phyloP scores from a whole-genome alignment of 2,329 filamentous ascomycete genomes.

The Xylaria sp. region DNA sequence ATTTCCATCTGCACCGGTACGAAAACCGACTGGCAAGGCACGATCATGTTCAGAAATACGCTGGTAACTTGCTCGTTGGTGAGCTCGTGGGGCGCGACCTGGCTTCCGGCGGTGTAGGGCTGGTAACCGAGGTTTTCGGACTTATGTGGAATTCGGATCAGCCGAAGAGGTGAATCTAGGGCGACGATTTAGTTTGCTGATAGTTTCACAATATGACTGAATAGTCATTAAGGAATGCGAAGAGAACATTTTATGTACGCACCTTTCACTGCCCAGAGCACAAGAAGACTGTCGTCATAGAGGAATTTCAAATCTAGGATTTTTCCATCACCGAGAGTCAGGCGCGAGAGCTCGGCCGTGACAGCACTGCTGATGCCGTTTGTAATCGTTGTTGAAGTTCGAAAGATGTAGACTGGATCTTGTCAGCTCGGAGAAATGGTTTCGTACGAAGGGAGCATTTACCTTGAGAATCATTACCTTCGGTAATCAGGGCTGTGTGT shows the following conservation, averaged over 20 bases:
- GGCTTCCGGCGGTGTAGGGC: slow-evolving; percentile 46
- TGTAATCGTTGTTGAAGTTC: slow-evolving; percentile 60
- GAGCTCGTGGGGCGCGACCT: slow-evolving; percentile 43
- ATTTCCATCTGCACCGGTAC: slow-evolving; percentile 63
- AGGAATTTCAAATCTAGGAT: slow-evolving; percentile 75
- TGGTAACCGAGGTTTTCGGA: slow-evolving; percentile 52
- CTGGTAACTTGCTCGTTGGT: slow-evolving; percentile 47
- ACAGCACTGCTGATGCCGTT: slow-evolving; percentile 67
- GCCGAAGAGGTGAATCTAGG: slow-evolving; percentile 44
- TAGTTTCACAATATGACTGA: too few relatives aligned
- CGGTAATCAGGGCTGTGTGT: slow-evolving; percentile 57
- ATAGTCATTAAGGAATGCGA: background rate
- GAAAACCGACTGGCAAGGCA: slow-evolving; percentile 49
- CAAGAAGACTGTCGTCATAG: slow-evolving; percentile 67
- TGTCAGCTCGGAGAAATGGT: background rate
- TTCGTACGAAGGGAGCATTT: slow-evolving; percentile 19
- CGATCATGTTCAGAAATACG: slow-evolving; percentile 45
- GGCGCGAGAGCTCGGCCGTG: slow-evolving; percentile 52
- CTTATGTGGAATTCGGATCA: slow-evolving; percentile 52
- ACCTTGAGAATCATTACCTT: slow-evolving; percentile 53
- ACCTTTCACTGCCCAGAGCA: slow-evolving; percentile 63
- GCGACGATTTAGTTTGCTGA: slow-evolving; percentile 7
- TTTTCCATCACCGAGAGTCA: slow-evolving; percentile 56
- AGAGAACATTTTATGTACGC: slow-evolving; percentile 20
- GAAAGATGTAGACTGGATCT: slow-evolving; percentile 67